A percentile compares a stretch with the other conserved stretches of the same genome.
phyloP scores from a whole-genome alignment of 257 asterid genomes.

The Capsicum rhomboideum region DNA sequence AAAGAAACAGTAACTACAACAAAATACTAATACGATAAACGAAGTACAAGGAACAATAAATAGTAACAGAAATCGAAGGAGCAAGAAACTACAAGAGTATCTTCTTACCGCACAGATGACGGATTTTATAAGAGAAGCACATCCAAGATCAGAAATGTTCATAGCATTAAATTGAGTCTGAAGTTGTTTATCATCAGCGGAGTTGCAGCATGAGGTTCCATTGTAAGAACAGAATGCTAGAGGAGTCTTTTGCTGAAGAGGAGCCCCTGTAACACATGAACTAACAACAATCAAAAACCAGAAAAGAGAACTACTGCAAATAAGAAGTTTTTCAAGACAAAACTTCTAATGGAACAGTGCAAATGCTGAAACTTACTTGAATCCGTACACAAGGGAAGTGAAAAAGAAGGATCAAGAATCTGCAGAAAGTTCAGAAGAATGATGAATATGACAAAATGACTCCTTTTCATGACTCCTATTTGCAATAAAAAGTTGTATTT shows the following conservation, averaged over 20 bases:
- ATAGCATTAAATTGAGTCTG: conserved; percentile 41
- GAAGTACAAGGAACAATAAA: background rate
- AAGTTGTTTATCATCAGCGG: conserved; percentile 40
- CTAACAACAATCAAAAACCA: background rate
- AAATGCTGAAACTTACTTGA: background rate
- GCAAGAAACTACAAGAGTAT: background rate
- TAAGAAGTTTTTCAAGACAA: background rate
- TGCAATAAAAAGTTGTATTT: background rate
- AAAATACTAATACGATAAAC: background rate
- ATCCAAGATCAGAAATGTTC: conserved; percentile 57
- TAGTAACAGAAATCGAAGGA: background rate
- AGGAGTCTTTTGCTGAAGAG: conserved; percentile 32
- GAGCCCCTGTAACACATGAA: conserved; percentile 42
- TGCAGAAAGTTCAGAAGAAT: conserved; percentile 1
- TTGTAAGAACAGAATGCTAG: conserved; percentile 59
- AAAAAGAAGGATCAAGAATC: background rate
- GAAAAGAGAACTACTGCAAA: background rate
- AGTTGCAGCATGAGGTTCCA: conserved; percentile 68
- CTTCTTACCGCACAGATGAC: conserved; percentile 64
- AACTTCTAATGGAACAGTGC: background rate
- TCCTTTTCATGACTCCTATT: background rate
- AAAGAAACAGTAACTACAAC: background rate
- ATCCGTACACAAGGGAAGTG: conserved; percentile 7
- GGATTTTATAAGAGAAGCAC: conserved; percentile 70
- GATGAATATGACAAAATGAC: background rate